Evolutionary conservation across 495 filamentous ascomycete species (phyloP).

Genomic region (Alectoria sarmentosa): DNA sequence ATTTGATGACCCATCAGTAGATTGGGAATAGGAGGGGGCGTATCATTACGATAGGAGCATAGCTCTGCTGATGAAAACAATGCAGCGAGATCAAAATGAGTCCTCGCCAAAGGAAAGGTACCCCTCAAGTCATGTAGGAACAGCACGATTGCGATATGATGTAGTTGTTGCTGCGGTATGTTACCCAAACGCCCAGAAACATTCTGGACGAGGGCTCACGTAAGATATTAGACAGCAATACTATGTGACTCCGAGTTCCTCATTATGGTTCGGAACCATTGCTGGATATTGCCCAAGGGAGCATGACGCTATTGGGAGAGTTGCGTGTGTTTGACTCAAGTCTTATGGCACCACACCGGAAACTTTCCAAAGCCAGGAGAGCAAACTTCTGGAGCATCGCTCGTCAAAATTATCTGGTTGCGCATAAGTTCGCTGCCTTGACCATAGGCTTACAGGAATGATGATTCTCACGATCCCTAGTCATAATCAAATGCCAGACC

Average conservation of each 20-base stretch:
- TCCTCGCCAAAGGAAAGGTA: conserved; percentile 14
- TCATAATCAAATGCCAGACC: conserved; percentile 56
- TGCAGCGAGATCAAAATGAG: conserved; percentile 40
- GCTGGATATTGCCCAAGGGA: conserved; percentile 55
- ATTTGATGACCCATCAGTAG: conserved; percentile 42
- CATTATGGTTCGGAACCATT: conserved; percentile 55
- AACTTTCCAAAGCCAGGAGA: conserved; percentile 48
- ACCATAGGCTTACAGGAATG: background rate
- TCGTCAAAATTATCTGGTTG: conserved; percentile 56
- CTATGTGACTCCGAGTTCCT: conserved; percentile 59
- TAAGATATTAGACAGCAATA: conserved; percentile 40
- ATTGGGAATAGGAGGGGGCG: conserved; percentile 51
- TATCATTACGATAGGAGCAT: conserved; percentile 60
- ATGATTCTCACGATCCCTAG: conserved; percentile 26
- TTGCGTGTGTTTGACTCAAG: too few relatives aligned
- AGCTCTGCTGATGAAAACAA: conserved; percentile 52
- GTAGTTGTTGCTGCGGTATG: conserved; percentile 48
- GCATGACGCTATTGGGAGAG: conserved; percentile 52
- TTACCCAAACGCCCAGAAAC: background rate
- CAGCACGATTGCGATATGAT: conserved; percentile 45
- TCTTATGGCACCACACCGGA: too few relatives aligned
- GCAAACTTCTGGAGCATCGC: conserved; percentile 64
- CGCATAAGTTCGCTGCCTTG: conserved; percentile 40
- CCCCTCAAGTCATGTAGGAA: conserved; percentile 6
- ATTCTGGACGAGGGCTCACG: background rate